Percentiles rank a stretch among this genome's conserved stretches.
Conservation (phyloP, 177 flowering plant genomes). For the Vitis hybrid region DNA sequence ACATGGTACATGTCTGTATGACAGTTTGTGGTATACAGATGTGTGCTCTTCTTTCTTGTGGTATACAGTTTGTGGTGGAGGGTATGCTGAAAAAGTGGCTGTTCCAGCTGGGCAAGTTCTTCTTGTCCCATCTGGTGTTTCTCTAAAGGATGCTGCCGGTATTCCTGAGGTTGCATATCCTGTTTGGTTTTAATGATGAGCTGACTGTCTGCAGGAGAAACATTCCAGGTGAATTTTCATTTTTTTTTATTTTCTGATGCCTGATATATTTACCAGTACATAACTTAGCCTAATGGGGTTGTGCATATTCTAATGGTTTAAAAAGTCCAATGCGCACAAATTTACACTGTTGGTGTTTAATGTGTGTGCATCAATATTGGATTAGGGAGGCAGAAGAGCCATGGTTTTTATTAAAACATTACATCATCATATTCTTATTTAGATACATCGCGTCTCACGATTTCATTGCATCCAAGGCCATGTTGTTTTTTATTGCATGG, state of each 20-base stretch:
- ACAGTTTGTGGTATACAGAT: conserved; percentile 45
- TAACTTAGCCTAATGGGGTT: no score
- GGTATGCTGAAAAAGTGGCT: conserved; percentile 94
- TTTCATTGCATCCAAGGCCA: no score
- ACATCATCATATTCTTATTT: no score
- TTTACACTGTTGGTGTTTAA: no score
- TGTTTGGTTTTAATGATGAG: conserved; percentile 41
- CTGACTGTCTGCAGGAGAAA: conserved; percentile 69
- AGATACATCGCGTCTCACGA: no score
- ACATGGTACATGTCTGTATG: background rate
- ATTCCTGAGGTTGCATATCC: conserved; percentile 93
- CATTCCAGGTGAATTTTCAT: conserved; percentile 66
- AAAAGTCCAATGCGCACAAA: no score
- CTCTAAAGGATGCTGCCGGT: conserved; percentile 25
- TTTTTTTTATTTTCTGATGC: background rate
- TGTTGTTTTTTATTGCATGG: no score
- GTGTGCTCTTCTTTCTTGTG: conserved; percentile 85
- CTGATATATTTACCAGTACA: background rate
- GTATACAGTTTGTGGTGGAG: no score
- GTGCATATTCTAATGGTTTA: no score
- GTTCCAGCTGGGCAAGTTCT: conserved; percentile 87
- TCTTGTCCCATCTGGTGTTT: conserved; percentile 77
- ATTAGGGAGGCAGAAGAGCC: background rate
- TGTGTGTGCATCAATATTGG: no score
- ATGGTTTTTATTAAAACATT: no score